phyloP scores from a whole-genome alignment of 148 eudicot genomes.

The Pouteria glomerata region DNA sequence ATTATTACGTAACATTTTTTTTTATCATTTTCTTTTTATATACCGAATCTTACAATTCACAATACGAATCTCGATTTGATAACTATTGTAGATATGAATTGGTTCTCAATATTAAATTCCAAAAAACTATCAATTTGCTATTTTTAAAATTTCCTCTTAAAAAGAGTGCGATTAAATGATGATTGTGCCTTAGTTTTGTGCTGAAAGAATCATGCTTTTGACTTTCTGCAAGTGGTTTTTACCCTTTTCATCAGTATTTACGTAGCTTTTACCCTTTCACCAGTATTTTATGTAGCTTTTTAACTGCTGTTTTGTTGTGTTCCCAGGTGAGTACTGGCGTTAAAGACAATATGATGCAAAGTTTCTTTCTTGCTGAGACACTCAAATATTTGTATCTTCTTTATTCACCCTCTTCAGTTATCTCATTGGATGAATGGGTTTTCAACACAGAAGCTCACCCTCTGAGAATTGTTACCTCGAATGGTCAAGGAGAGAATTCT shows the following conservation, averaged over 20 bases:
- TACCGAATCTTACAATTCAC: no score
- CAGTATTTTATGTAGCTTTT: neutral
- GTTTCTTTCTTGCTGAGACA: slow-evolving; percentile 91
- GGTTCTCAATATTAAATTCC: neutral
- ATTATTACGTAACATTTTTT: no score
- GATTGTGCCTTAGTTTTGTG: neutral
- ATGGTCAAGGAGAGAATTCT: slow-evolving; percentile 17
- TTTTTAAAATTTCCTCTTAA: neutral
- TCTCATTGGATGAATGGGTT: slow-evolving; percentile 78
- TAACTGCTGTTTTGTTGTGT: slow-evolving; percentile 1
- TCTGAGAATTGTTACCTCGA: slow-evolving; percentile 52
- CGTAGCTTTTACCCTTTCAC: neutral
- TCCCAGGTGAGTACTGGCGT: slow-evolving; percentile 75
- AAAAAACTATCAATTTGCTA: neutral
- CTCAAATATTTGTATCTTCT: slow-evolving; percentile 81
- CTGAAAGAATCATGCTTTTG: neutral
- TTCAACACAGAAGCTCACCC: slow-evolving; percentile 96
- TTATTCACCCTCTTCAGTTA: slow-evolving; percentile 74
- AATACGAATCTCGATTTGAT: no score
- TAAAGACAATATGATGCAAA: slow-evolving; percentile 92
- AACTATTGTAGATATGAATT: no score
- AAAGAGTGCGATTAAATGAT: neutral
- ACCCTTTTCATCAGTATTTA: neutral
- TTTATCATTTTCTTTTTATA: no score
- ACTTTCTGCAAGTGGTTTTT: neutral